Evolutionary conservation across 2,329 filamentous ascomycete species (phyloP), one percentile per base, ranked within the genome.

Genomic region (Fusarium sp.): DNA sequence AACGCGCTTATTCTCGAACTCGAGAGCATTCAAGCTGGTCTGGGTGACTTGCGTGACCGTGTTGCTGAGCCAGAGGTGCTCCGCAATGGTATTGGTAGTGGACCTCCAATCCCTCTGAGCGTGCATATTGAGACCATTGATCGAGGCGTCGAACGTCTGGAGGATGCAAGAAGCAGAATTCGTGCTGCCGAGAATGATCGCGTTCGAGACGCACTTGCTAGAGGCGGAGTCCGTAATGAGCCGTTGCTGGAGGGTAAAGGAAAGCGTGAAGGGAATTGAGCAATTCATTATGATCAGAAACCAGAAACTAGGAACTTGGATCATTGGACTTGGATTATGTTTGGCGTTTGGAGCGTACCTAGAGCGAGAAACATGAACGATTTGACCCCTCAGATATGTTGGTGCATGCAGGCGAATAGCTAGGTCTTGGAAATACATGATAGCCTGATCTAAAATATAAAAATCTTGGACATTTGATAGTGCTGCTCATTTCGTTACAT

Each of bases 61-160:
- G 92, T 95, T 15, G 90, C 89, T 1, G 87, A 89, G 63, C 92
- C 93, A 0, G 91, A 90, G 72, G 80, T 92, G 15, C 77, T 91
- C 17, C 87, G 87, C 4, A 87, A 85, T 32, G 83, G 84, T 13
- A 76, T 77, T 26, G 80, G 64, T 22, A 63, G 68, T 2, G 36
- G 77, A 8, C 66, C 70, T 3, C 66, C 68, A 17, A 85, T 94
- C 15, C 92, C 93, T 6, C 83, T 96, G 9, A 87, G 88, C 57
- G 91, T 94, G 47, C 93, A 96, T 78, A 91, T 96, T 45, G 90
- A 94, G 74, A 91, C 90, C 63, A 94, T 96, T 70, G 87, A 92
- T 65, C 85, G 89, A 55, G 92, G 92, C 0, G 89, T 95, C 3
- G 92, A 95, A 81, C 86, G 94, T 71, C 83, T 96, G 68, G 91